Evolutionary conservation across 2,329 filamentous ascomycete species (phyloP).

Genomic region (Penicillium frequentans): DNA sequence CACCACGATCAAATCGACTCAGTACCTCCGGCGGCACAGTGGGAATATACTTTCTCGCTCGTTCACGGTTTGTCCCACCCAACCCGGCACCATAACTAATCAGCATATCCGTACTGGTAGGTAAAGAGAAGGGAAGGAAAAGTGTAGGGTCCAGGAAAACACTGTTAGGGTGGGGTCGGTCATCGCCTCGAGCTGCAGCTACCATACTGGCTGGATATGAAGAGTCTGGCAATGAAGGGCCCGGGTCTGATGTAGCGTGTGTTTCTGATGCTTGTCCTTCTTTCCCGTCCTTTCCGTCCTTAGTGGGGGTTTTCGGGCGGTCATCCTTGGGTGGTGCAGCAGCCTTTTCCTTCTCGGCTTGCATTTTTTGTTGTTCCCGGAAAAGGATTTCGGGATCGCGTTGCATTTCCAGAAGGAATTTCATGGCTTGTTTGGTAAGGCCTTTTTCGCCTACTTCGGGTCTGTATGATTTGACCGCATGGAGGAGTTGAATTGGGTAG

Average conservation of each 20-base stretch:
- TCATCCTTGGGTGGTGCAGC: constrained; percentile 18
- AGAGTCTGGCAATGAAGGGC: constrained; percentile 24
- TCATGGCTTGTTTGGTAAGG: constrained; percentile 81
- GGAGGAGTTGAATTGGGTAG: constrained; percentile 83
- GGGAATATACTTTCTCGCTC: constrained; percentile 92
- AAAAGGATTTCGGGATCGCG: constrained; percentile 65
- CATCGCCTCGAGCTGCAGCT: constrained; percentile 23
- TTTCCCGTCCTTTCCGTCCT: background rate
- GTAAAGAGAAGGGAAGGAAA: constrained; percentile 92
- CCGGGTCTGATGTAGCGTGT: constrained; percentile 20
- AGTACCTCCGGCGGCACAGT: constrained; percentile 93
- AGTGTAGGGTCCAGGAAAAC: constrained; percentile 83
- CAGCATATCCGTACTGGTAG: constrained; percentile 96
- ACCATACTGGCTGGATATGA: constrained; percentile 24
- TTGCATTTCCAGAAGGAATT: constrained; percentile 79
- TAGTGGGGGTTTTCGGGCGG: constrained; percentile 32
- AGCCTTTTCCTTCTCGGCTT: constrained; percentile 26
- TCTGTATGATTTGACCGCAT: constrained; percentile 88
- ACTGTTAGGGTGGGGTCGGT: constrained; percentile 28
- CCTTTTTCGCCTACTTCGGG: constrained; percentile 94
- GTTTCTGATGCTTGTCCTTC: constrained; percentile 5
- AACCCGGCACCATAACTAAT: constrained; percentile 93
- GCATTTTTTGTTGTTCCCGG: constrained; percentile 35
- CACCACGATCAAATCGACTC: constrained; percentile 70
- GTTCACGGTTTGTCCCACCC: constrained; percentile 85